A percentile compares a stretch with the other conserved stretches of the same genome.
These are phyloP conservation scores for Hyaloscypha variabilis DNA, from an alignment of 495 filamentous ascomycete species.

Conservation along the genomic window DNA sequence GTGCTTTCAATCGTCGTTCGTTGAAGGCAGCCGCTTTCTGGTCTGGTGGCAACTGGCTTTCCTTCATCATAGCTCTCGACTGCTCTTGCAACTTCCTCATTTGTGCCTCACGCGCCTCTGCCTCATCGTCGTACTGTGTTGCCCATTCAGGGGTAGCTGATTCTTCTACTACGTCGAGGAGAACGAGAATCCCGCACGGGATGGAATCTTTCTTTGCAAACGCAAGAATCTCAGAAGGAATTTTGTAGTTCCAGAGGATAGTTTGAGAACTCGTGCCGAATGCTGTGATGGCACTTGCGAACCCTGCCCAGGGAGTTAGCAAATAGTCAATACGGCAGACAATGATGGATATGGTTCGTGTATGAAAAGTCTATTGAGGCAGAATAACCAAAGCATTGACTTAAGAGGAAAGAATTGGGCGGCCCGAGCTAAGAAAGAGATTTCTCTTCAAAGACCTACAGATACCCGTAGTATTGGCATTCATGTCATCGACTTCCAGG, in stretches of 20 bases:
- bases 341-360: too few species aligned
- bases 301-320: conserved; percentile 38
- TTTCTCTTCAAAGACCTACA: conserved; percentile 26
- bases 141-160: conserved; percentile 60
- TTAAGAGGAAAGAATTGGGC: too few species aligned
- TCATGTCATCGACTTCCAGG: conserved; percentile 25
- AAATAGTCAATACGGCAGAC: too few species aligned
- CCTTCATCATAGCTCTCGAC: conserved; percentile 40
- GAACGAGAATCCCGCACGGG: conserved; percentile 64
- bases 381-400: too few species aligned
- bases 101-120: conserved; percentile 42
- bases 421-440: too few species aligned
- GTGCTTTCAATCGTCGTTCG: conserved; percentile 17
- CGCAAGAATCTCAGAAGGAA: conserved; percentile 52
- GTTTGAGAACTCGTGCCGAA: conserved; percentile 51
- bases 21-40: conserved; percentile 44
- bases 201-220: conserved; percentile 56
- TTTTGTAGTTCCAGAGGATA: conserved; percentile 63
- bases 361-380: too few species aligned
- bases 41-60: conserved; percentile 47
- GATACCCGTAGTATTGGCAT: conserved; percentile 41
- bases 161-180: conserved; percentile 53
- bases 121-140: conserved; percentile 42
- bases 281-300: conserved; percentile 56
- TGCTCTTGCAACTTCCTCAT: conserved; percentile 39